phyloP scores from a whole-genome alignment of 495 filamentous ascomycete genomes.

The Podospora anserina region DNA sequence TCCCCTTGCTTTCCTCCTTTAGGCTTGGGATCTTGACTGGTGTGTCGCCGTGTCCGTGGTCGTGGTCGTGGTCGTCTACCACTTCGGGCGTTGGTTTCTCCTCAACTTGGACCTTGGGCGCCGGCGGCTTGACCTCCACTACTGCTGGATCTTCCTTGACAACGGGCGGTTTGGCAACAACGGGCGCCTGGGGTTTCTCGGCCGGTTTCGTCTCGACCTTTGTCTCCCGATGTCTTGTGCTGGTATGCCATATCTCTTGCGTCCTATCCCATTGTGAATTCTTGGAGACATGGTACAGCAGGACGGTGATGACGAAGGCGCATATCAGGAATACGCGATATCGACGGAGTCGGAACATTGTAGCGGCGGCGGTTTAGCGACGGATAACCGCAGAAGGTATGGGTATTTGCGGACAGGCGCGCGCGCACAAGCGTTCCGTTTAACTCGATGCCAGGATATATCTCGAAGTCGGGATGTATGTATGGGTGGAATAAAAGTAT shows the following conservation, averaged over 20 bases:
- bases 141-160: not conserved
- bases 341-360: conserved; percentile 73
- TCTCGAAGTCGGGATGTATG: not conserved
- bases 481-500: not conserved
- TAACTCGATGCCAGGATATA: too few relatives aligned
- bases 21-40: conserved; percentile 39
- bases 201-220: conserved; percentile 18
- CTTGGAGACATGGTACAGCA: conserved; percentile 62
- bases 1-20: conserved; percentile 33
- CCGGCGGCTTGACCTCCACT: not conserved
- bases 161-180: not conserved
- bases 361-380: conserved; percentile 14
- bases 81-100: not conserved
- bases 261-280: conserved; percentile 48
- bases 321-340: conserved; percentile 73
- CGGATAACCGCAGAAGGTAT: not conserved
- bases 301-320: conserved; percentile 60
- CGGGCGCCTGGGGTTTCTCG: not conserved
- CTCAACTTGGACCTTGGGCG: too few relatives aligned
- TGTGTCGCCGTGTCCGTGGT: not conserved
- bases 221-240: not conserved
- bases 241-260: conserved; percentile 26
- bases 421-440: not conserved
- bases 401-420: not conserved
- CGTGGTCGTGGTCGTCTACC: not conserved